These are phyloP conservation scores for Linum lewisii DNA, from an alignment of 345 rosid species.

Conservation along the genomic window DNA sequence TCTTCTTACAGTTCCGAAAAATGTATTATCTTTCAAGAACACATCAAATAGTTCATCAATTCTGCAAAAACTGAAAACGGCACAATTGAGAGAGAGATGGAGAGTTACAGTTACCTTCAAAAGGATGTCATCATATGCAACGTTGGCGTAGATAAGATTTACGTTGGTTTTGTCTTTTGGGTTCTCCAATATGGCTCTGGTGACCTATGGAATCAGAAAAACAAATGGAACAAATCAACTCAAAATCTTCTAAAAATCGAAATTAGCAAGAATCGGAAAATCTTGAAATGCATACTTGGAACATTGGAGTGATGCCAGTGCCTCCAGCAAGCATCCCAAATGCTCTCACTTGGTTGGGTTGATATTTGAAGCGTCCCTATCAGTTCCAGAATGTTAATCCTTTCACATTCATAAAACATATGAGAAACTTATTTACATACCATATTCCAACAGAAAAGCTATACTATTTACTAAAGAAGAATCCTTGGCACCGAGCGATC, in stretches of 20 bases:
- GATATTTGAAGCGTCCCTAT: constrained; percentile 25
- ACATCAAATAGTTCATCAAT: too few species aligned
- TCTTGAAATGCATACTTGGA: constrained; percentile 13
- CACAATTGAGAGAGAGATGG: neutral
- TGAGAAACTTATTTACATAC: too few species aligned
- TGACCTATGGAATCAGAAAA: constrained; percentile 13
- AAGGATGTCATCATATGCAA: constrained; percentile 21
- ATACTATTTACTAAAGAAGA: too few species aligned
- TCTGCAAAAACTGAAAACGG: neutral
- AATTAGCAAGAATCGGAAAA: neutral
- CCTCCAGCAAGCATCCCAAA: constrained; percentile 29
- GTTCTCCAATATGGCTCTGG: constrained; percentile 26
- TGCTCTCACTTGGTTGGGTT: constrained; percentile 23
- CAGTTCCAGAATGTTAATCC: neutral
- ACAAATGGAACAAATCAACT: neutral
- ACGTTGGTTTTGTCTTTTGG: constrained; percentile 17
- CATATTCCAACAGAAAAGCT: neutral
- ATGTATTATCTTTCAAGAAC: too few species aligned
- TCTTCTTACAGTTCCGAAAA: too few species aligned
- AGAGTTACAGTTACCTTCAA: constrained; percentile 15
- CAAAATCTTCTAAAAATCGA: neutral
- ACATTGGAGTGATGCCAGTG: constrained; percentile 28
- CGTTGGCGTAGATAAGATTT: constrained; percentile 23
- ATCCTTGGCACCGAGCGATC: too few species aligned
- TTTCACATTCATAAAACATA: neutral